phyloP scores from a whole-genome alignment of 345 rosid species.

The Hypericum androsaemum region DNA sequence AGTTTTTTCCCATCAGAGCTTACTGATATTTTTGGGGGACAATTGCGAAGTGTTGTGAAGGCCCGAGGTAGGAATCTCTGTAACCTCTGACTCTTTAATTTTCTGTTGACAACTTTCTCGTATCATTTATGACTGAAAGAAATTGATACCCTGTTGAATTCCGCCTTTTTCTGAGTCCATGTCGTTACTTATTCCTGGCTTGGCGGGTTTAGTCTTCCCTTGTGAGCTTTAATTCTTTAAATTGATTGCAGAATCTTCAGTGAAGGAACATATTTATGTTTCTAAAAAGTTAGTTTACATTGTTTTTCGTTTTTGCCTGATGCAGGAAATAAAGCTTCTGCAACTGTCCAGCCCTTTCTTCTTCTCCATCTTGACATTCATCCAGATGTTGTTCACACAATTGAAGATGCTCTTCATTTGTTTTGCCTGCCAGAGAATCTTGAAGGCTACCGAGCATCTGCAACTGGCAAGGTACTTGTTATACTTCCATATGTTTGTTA shows the following conservation, averaged over 20 bases:
- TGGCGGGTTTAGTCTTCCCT: too few relatives aligned
- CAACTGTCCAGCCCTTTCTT: conserved; percentile 77
- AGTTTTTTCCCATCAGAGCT: conserved; percentile 65
- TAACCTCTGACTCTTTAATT: conserved; percentile 2
- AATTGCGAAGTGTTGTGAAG: conserved; percentile 69
- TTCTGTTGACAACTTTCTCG: not conserved
- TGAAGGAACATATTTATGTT: too few relatives aligned
- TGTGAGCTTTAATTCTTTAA: not conserved
- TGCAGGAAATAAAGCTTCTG: conserved; percentile 74
- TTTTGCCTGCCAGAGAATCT: conserved; percentile 72
- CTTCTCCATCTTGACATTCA: conserved; percentile 82
- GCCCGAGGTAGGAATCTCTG: conserved; percentile 41
- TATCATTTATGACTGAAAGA: conserved; percentile 39
- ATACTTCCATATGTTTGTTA: not conserved
- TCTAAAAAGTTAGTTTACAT: too few relatives aligned
- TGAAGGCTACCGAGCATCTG: conserved; percentile 75
- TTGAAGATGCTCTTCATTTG: conserved; percentile 80
- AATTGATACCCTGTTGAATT: conserved; percentile 64
- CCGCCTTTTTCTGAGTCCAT: too few relatives aligned
- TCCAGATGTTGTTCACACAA: conserved; percentile 56
- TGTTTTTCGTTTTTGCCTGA: not conserved
- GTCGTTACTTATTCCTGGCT: too few relatives aligned
- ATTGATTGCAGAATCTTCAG: too few relatives aligned
- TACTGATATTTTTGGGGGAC: conserved; percentile 83
- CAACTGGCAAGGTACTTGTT: conserved; percentile 62